Percentiles rank a stretch among this genome's conserved stretches.
Evolutionary conservation across 2,329 filamentous ascomycete genomes (phyloP).

Genomic region (Aureobasidium namibiae): DNA sequence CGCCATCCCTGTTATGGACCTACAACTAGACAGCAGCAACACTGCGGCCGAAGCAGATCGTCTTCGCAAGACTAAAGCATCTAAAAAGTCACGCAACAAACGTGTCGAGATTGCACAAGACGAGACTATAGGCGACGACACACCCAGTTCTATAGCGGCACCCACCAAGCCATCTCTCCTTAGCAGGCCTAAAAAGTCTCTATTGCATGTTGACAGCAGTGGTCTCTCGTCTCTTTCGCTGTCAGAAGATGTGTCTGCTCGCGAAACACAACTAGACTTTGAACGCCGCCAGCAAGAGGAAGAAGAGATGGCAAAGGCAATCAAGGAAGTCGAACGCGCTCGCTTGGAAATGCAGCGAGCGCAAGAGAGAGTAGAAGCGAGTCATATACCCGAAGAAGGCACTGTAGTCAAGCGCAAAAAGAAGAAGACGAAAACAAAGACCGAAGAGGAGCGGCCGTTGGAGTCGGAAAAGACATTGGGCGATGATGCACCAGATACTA

Average conservation of each 20-base stretch:
- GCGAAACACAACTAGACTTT: slow-evolving; percentile 42
- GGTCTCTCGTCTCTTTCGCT: slow-evolving; percentile 67
- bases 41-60: slow-evolving; percentile 10
- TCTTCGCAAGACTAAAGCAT: slow-evolving; percentile 4
- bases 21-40: slow-evolving; percentile 55
- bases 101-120: slow-evolving; percentile 40
- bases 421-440: slow-evolving; percentile 13
- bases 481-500: neutral
- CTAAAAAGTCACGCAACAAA: slow-evolving; percentile 21
- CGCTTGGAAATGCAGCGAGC: slow-evolving; percentile 83
- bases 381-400: slow-evolving; percentile 54
- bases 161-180: slow-evolving; percentile 25
- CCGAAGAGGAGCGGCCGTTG: neutral
- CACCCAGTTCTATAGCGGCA: slow-evolving; percentile 2
- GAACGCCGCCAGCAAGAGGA: slow-evolving; percentile 69
- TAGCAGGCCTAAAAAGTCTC: slow-evolving; percentile 46
- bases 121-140: slow-evolving; percentile 36
- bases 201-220: slow-evolving; percentile 83
- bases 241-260: slow-evolving; percentile 37
- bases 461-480: neutral
- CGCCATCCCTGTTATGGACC: slow-evolving; percentile 89
- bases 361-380: slow-evolving; percentile 65
- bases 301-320: slow-evolving; percentile 77
- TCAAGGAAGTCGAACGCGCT: slow-evolving; percentile 79
- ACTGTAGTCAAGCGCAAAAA: slow-evolving; percentile 15